Base-by-base conservation (phyloP, 257 asterid genomes). In the Solanum habrochaites region DNA sequence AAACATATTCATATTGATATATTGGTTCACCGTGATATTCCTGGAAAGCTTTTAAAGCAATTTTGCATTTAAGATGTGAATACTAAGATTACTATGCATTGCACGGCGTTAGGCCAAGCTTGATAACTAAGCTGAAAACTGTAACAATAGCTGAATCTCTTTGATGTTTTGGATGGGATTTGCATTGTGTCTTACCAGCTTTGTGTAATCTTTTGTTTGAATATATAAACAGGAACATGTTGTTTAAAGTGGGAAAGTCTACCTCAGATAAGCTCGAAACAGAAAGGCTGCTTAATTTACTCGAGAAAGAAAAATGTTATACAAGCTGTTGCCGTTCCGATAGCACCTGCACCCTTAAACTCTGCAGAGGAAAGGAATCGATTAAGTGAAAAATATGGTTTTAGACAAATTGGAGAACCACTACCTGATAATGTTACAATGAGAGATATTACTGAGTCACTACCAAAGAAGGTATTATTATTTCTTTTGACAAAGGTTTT, bases 351-450 rank as follows among this genome's bases (percentile, higher is more conserved):
- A 67, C 88, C 95, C 21, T 81, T 92, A 80, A 95, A 93, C 60
- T 90, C 87, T 70, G 94, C 91, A 69, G 96, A 92, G 89, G 75
- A 90, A 20, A 90, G 99, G 70, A 89, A 93, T 73, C 88, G 86
- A 85, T 89, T 96, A 88, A 85, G 91, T 80, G 91, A 93, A 89
- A 92, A 92, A 47, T 97, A 96, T 77, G 99, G 99, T 52, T 95
- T 97, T 90, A 92, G 93, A 78, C 92, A 97, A 89, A 97, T 96
- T 86, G 99, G 98, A 88, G 99, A 97, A 89, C 95, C 98, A 23
- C 95, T 97, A 90, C 99, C 99, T 9, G 97, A 92, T 86, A 90
- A 90, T 42, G 92, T 96, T 62, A 94, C 98, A 9, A 42, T 97
- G 85, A 96, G 93, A 89, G 96, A 96, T 89, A 93, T 96, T 83